Evolutionary conservation across 148 eudicot species (phyloP).

Genomic region (Rhododendron mucronatum): DNA sequence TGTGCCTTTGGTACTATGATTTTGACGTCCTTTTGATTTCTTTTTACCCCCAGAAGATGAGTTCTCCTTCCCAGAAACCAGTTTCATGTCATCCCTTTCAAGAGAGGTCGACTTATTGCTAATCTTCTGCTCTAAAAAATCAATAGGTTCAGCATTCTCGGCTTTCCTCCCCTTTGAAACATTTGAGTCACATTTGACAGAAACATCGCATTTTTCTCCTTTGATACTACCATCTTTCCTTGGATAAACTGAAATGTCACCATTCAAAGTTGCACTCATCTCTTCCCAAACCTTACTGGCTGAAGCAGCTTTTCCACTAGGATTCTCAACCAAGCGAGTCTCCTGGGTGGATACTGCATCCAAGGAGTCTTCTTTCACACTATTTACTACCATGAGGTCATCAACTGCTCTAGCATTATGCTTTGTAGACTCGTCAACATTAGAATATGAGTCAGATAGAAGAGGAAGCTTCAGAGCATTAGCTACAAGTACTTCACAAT

Average conservation of each 20-base stretch:
- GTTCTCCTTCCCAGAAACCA: conserved; percentile 33
- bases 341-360: conserved; percentile 25
- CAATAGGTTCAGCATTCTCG: conserved; percentile 22
- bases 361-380: conserved; percentile 26
- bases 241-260: conserved; percentile 15
- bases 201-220: conserved; percentile 25
- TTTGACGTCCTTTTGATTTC: conserved; percentile 42
- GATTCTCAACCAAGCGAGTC: conserved; percentile 32
- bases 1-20: conserved; percentile 20
- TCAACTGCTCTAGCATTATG: conserved; percentile 13
- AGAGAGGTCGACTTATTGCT: conserved; percentile 21
- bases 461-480: conserved; percentile 79
- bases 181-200: conserved; percentile 23
- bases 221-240: conserved; percentile 20
- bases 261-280: conserved; percentile 15
- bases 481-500: conserved; percentile 64
- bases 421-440: conserved; percentile 21
- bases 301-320: conserved; percentile 28
- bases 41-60: conserved; percentile 40
- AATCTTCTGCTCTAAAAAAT: conserved; percentile 26
- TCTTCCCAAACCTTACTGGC: conserved; percentile 27
- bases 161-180: conserved; percentile 29
- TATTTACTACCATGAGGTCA: conserved; percentile 5
- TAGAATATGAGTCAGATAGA: conserved; percentile 38
- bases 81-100: conserved; percentile 29